These are phyloP conservation scores for Colletotrichum sp. DNA, from an alignment of 2,329 filamentous ascomycete genomes.

Conservation along the genomic window DNA sequence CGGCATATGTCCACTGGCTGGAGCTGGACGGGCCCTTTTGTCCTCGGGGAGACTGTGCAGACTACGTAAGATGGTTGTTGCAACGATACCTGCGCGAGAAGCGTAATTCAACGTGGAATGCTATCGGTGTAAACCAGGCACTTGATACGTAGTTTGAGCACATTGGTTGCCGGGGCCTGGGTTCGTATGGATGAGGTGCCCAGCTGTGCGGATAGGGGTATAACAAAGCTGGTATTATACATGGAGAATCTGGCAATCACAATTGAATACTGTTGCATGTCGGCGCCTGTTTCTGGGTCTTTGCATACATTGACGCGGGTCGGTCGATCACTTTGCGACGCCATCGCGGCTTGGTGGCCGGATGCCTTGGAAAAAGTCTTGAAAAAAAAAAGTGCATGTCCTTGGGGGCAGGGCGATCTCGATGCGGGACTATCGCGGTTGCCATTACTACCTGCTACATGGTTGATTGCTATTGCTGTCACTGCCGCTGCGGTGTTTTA, in stretches of 20 bases:
- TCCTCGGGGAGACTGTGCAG: neutral
- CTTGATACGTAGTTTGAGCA: neutral
- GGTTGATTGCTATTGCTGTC: neutral
- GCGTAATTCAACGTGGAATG: neutral
- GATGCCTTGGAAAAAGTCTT: neutral
- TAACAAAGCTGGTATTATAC: neutral
- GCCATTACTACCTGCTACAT: neutral
- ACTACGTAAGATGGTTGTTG: neutral
- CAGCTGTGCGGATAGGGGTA: neutral
- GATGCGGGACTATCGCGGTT: neutral
- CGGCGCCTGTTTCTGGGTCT: neutral
- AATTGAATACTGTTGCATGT: neutral
- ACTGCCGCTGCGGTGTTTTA: neutral
- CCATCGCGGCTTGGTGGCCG: neutral
- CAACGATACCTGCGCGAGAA: neutral
- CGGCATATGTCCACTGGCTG: neutral
- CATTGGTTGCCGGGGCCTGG: neutral
- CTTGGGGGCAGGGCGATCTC: neutral
- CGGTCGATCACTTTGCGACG: neutral
- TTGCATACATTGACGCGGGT: neutral
- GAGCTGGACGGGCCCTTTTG: neutral
- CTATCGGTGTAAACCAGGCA: neutral
- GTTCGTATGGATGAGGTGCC: neutral
- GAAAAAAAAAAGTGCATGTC: neutral
- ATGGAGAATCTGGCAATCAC: neutral